Base-by-base conservation (phyloP, 805 yeast species). In the Pichia pseudocactophila region DNA sequence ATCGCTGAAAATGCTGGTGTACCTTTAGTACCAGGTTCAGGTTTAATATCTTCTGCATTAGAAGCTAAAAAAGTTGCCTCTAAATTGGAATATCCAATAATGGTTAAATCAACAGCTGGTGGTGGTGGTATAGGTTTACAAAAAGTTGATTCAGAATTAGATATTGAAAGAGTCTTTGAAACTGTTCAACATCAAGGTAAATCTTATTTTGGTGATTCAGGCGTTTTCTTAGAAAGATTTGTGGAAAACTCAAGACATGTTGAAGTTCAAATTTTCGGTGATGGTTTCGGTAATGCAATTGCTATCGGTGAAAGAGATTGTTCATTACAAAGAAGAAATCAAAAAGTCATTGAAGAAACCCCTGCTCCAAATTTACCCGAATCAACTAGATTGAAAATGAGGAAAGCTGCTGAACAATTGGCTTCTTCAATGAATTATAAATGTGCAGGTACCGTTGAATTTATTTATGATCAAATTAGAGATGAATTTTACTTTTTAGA, bases 101-200 rank as follows among this genome's bases (percentile, higher is more conserved):
- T 90, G 97, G 85, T 92, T 39, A 90, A 90, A 64, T 83, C 95
- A 20, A 92, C 98, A 47, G 97, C 97, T 20, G 98, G 98, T 60
- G 98, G 98, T 57, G 98, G 98, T 64, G 98, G 98, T 65, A 90
- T 90, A 57, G 98, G 98, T 50, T 69, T 90, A 53, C 97, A 90
- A 63, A 84, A 88, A 59, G 97, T 89, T 45, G 96, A 89, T 56
- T 72, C 78, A 30, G 84, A 76, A 51, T 78, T 62, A 16, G 97
- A 92, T 46, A 78, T 92, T 49, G 85, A 78, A 64, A 68, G 82
- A 48, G 94, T 89, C 12, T 90, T 87, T 64, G 83, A 77, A 55
- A 81, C 95, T 9, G 97, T 92, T 35, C 82, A 86, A 58, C 96
- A 88, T 64, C 96, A 88, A 65, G 98, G 97, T 50, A 73, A 78